Base-by-base conservation (phyloP, 768 basidiomycete species). In the Boletales sp. region DNA sequence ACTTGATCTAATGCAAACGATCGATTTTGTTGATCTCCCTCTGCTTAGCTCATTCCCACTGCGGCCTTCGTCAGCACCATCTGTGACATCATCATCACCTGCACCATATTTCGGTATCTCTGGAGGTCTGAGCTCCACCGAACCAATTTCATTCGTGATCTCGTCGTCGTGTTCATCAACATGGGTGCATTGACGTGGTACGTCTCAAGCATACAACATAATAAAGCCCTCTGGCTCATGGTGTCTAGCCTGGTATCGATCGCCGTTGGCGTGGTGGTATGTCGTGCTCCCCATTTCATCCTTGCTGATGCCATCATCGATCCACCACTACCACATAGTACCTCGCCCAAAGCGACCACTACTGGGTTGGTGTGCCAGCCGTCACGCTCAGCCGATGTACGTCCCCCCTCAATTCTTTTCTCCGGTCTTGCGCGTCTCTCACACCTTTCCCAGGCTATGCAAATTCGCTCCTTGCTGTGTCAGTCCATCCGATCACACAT, bases 181-280 rank as follows among this genome's bases (percentile, higher is more conserved):
- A 57, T 57, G 57, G 55, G 55, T 11, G 48, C 46, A 3, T 7
- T 57, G 31, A 58, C 57, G 14, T 58, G 57, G 57, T 50, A 40
- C 7, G 48, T 36, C n/a, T n/a, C 1, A 6, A 7, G 24, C 6
- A 27, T 27, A 3, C 24, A 5, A 27, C 24, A 1, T 1, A n/a
- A n/a, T n/a, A 27, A 27, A 27, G 24, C 7, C 24, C n/a, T 27
- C 6, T 27, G 24, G 24, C 24, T 27, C 24, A 27, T 6, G 7
- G 24, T 6, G 24, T 27, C 3, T 14, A 58, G 57, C 35, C 2
- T 58, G 29, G 47, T 57, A 36, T 58, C 55, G 13, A 18, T 48
- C 0, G 12, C 29, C 2, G 48, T 50, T 9, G 43, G 30, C 8
- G 43, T 57, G 4, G 51, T 58, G 5, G 57, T 58, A 27, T 19